Evolutionary conservation across 2,329 filamentous ascomycete genomes (phyloP).

Genomic region (Pseudogymnoascus sp.): DNA sequence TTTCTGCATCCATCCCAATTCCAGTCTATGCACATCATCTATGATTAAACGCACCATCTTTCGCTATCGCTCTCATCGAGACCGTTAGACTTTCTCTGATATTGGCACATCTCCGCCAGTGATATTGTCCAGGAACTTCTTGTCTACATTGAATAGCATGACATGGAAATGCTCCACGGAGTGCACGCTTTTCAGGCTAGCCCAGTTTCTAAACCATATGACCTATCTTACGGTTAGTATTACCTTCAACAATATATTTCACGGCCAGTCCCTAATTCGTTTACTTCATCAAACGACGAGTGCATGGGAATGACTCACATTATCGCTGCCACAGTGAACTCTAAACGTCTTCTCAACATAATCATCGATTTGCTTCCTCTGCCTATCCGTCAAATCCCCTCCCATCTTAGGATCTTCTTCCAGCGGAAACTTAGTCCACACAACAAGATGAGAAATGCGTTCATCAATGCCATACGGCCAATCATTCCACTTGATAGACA

Average conservation of each 20-base stretch:
- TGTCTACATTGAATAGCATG: conserved; percentile 74
- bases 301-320: conserved; percentile 37
- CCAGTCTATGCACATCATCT: background rate
- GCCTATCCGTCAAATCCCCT: conserved; percentile 59
- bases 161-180: conserved; percentile 92
- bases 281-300: conserved; percentile 7
- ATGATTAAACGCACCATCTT: background rate
- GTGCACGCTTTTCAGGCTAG: conserved; percentile 72
- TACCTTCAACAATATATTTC: conserved; percentile 30
- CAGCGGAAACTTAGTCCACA: conserved; percentile 87
- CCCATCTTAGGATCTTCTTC: conserved; percentile 52
- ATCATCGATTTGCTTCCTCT: conserved; percentile 57
- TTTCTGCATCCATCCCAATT: background rate
- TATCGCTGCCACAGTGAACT: conserved; percentile 40
- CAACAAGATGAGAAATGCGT: conserved; percentile 74
- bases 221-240: conserved; percentile 35
- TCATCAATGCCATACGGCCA: conserved; percentile 86
- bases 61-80: background rate
- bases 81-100: conserved; percentile 32
- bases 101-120: conserved; percentile 69
- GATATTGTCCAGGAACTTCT: conserved; percentile 59
- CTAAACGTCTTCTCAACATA: conserved; percentile 66
- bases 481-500: conserved; percentile 78
- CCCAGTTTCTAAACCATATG: conserved; percentile 89
- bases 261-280: conserved; percentile 23